phyloP scores from a whole-genome alignment of 1,284 basidiomycete species.

The Sporisorium scitamineum region DNA sequence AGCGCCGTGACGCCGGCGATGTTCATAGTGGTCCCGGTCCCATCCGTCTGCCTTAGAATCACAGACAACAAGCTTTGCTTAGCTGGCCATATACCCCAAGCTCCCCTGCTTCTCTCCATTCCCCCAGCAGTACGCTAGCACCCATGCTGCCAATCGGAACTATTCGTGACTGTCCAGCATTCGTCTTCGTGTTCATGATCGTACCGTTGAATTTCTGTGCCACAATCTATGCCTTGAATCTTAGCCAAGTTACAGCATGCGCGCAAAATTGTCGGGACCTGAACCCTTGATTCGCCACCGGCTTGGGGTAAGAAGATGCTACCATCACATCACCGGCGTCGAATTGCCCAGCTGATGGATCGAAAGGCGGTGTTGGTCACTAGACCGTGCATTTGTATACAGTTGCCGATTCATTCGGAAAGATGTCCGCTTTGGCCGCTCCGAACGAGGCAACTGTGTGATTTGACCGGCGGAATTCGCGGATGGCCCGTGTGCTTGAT shows the following conservation, averaged over 20 bases:
- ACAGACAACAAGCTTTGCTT: too few relatives aligned
- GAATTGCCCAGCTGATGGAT: background rate
- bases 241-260: background rate
- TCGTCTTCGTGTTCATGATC: too few relatives aligned
- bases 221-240: background rate
- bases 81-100: background rate
- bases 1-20: slow-evolving; percentile 7
- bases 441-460: background rate
- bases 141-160: background rate
- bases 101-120: background rate
- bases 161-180: background rate
- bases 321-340: background rate
- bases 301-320: background rate
- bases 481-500: slow-evolving; percentile 27
- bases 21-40: slow-evolving; percentile 25
- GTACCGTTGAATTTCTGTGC: background rate
- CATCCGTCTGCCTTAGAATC: slow-evolving; percentile 21
- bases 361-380: background rate
- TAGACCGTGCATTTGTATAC: background rate
- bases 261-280: background rate
- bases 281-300: background rate
- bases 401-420: background rate
- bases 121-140: background rate
- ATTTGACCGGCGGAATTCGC: background rate
- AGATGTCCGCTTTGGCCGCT: background rate